phyloP scores from a whole-genome alignment of 306 rosid genomes.

The Ceratonia siliqua region DNA sequence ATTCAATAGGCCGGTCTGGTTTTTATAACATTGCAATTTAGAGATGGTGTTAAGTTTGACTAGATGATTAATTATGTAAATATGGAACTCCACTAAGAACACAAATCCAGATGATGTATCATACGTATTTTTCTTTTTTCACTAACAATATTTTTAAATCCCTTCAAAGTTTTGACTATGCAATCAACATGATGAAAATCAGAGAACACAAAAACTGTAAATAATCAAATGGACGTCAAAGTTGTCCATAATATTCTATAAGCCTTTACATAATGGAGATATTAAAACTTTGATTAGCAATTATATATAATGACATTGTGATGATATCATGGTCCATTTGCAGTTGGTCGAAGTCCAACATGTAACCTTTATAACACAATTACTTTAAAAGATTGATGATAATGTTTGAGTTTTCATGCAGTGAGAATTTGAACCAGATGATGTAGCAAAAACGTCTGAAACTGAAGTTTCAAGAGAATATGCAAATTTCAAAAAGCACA shows the following conservation, averaged over 20 bases:
- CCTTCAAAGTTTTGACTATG: conserved; percentile 12
- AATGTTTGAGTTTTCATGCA: neutral
- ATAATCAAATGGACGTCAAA: neutral
- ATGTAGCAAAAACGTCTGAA: neutral
- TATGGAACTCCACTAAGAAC: neutral
- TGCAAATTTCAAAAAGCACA: neutral
- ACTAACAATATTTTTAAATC: neutral
- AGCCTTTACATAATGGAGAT: neutral
- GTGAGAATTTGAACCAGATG: conserved; percentile 7
- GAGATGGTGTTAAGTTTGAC: neutral
- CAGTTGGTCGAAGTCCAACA: conserved; percentile 4
- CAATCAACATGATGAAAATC: neutral
- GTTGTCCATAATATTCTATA: neutral
- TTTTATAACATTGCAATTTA: too few species aligned
- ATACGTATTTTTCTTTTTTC: neutral
- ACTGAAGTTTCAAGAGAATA: conserved; percentile 1
- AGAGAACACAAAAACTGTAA: neutral
- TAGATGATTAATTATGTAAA: neutral
- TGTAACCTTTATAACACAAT: conserved; percentile 1
- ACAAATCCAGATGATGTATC: neutral
- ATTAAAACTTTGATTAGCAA: neutral
- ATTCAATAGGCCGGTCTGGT: too few species aligned
- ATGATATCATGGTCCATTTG: neutral
- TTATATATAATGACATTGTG: neutral
- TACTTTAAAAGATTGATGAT: neutral